A percentile compares a stretch with the other conserved stretches of the same genome.
Evolutionary conservation across 2,329 filamentous ascomycete species (phyloP).

Genomic region (Rugonectria rugulosa): DNA sequence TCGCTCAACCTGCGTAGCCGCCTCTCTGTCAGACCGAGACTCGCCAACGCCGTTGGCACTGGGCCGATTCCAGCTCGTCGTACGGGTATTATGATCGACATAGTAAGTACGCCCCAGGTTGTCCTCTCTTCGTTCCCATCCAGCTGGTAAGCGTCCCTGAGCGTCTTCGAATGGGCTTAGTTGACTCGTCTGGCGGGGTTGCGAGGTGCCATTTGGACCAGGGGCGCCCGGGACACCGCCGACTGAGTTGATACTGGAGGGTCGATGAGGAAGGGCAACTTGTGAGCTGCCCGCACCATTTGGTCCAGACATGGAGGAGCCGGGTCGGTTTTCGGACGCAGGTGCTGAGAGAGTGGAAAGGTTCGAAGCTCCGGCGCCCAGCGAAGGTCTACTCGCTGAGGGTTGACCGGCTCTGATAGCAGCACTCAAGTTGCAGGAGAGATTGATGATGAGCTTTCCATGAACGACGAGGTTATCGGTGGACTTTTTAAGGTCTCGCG

Average conservation of each 20-base stretch:
- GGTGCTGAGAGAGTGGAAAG: slow-evolving; percentile 54
- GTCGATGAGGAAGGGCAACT: slow-evolving; percentile 53
- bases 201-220: slow-evolving; percentile 42
- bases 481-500: slow-evolving; percentile 94
- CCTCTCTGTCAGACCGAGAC: slow-evolving; percentile 77
- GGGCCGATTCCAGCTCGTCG: slow-evolving; percentile 95
- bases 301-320: slow-evolving; percentile 60
- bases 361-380: slow-evolving; percentile 54
- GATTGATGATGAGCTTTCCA: slow-evolving; percentile 94
- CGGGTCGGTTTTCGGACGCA: slow-evolving; percentile 56
- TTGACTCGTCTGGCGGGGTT: slow-evolving; percentile 46
- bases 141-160: slow-evolving; percentile 89
- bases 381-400: slow-evolving; percentile 55
- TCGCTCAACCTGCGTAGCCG: slow-evolving; percentile 91
- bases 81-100: slow-evolving; percentile 95
- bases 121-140: slow-evolving; percentile 96
- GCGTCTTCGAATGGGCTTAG: slow-evolving; percentile 95
- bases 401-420: slow-evolving; percentile 65
- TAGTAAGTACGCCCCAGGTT: slow-evolving; percentile 96
- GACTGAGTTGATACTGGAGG: slow-evolving; percentile 55
- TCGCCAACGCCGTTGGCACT: slow-evolving; percentile 80
- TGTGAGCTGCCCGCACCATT: slow-evolving; percentile 55
- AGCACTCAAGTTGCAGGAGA: slow-evolving; percentile 85
- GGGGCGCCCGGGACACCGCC: slow-evolving; percentile 30
- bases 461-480: slow-evolving; percentile 98